Evolutionary conservation across 2,329 filamentous ascomycete genomes (phyloP).

Genomic region (Akanthomyces muscarius): DNA sequence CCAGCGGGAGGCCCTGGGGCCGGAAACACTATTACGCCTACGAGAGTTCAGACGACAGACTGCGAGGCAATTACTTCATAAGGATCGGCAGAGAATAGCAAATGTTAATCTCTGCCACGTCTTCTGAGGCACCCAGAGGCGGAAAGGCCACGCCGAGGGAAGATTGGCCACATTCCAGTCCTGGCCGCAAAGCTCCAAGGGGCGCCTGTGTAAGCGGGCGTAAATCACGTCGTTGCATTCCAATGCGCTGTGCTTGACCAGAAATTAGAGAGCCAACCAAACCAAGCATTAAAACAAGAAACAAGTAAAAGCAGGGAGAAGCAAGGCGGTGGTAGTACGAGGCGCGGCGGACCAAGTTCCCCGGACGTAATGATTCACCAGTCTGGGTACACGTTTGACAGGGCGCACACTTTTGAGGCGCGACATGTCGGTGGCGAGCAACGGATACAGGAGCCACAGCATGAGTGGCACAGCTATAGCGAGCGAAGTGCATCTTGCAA

Average conservation of each 20-base stretch:
- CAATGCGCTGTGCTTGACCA: background rate
- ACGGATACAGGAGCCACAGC: background rate
- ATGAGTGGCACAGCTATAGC: background rate
- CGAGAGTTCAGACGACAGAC: background rate
- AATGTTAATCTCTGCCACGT: background rate
- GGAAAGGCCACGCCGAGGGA: too few species aligned
- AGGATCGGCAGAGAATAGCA: background rate
- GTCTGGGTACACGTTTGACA: background rate
- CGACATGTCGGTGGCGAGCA: background rate
- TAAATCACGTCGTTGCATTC: conserved; percentile 5
- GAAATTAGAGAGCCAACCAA: background rate
- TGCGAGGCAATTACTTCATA: background rate
- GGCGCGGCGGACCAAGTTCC: background rate
- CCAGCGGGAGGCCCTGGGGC: background rate
- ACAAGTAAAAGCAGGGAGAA: background rate
- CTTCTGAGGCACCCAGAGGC: background rate
- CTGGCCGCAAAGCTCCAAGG: background rate
- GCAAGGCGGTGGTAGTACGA: background rate
- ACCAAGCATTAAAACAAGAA: background rate
- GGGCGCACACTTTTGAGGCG: background rate
- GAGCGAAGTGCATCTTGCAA: background rate
- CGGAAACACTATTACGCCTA: background rate
- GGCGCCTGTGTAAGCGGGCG: background rate
- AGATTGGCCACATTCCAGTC: background rate
- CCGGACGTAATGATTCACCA: background rate